These are phyloP conservation scores for Rutstroemia sp. DNA, from an alignment of 2,329 filamentous ascomycete species.

Conservation along the genomic window DNA sequence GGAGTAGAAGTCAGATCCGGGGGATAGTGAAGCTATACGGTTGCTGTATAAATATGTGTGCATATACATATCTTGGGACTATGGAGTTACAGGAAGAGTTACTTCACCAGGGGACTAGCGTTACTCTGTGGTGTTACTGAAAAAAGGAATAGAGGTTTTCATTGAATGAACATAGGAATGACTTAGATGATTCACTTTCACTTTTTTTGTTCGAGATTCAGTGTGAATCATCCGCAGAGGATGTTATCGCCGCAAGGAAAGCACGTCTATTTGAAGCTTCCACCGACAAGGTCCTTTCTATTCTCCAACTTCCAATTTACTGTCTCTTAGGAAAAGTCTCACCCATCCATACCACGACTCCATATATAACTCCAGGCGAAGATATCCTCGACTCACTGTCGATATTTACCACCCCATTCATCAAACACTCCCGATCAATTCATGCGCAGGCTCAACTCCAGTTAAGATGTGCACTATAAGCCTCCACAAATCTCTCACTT, in stretches of 20 bases:
- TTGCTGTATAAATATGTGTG: conserved; percentile 5
- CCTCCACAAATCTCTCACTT: neutral
- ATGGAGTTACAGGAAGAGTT: neutral
- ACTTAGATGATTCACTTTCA: neutral
- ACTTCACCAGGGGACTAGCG: neutral
- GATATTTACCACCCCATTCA: too few relatives aligned
- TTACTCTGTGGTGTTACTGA: neutral
- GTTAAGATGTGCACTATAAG: neutral
- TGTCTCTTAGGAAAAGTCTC: too few relatives aligned
- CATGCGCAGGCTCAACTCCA: neutral
- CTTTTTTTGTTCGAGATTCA: neutral
- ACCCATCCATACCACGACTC: too few relatives aligned
- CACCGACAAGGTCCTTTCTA: too few relatives aligned
- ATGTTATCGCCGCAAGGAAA: neutral
- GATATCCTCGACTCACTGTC: too few relatives aligned
- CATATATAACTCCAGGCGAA: too few relatives aligned
- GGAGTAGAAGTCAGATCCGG: neutral
- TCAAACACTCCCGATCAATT: neutral
- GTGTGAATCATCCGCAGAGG: neutral
- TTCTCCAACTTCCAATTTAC: too few relatives aligned
- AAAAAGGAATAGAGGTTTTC: neutral
- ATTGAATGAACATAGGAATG: neutral
- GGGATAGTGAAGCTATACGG: neutral
- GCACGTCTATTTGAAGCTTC: too few relatives aligned
- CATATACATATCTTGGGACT: neutral